Percentiles rank a stretch among this genome's conserved stretches.
These are phyloP conservation scores for Peribolospora baueri DNA, from an alignment of 768 basidiomycete species.

Conservation along the genomic window DNA sequence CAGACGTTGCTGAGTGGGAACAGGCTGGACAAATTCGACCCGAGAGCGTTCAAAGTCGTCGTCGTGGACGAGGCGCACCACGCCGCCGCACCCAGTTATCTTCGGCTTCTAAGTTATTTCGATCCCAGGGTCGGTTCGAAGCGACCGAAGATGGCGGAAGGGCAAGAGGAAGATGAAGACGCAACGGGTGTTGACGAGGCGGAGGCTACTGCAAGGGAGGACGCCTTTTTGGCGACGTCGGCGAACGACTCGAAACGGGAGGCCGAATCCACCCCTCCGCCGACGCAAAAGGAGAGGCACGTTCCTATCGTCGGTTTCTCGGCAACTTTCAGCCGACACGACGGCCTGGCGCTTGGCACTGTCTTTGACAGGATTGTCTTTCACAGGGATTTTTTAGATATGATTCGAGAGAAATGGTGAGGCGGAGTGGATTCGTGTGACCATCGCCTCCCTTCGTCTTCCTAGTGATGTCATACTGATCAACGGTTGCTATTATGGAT, in stretches of 20 bases:
- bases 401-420: constrained; percentile 78
- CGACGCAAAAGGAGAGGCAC: not conserved
- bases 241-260: too few species aligned
- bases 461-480: not conserved
- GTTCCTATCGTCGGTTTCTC: constrained; percentile 83
- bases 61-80: constrained; percentile 45
- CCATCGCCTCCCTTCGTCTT: not conserved
- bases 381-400: constrained; percentile 66
- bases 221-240: too few species aligned
- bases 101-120: constrained; percentile 53
- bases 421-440: not conserved
- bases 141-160: not conserved
- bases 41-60: constrained; percentile 6
- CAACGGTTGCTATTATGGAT: too few species aligned
- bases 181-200: too few species aligned
- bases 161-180: too few species aligned
- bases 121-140: constrained; percentile 21
- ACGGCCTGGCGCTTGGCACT: constrained; percentile 63
- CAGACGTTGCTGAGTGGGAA: constrained; percentile 16
- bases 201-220: too few species aligned
- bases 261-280: too few species aligned
- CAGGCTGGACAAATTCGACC: constrained; percentile 10
- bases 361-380: constrained; percentile 82
- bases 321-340: constrained; percentile 80
- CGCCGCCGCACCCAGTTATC: constrained; percentile 70